Base-by-base conservation (phyloP, 192 early-diverging fungal species). In the Gonapodya prolifera region DNA sequence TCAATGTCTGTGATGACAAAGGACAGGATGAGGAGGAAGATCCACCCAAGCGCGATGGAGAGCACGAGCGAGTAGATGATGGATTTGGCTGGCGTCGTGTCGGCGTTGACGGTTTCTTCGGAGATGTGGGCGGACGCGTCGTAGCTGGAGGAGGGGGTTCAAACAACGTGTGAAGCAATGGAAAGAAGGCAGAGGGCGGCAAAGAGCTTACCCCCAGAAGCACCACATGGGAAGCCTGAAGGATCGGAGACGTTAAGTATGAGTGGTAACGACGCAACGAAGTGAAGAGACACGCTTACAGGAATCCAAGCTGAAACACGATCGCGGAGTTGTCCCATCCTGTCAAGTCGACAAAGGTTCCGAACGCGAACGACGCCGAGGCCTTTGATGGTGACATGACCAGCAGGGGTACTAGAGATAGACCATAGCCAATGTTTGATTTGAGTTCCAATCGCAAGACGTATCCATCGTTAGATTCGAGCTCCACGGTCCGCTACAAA, bases 91-190 rank as follows among this genome's bases (percentile, higher is more conserved):
- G 71, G 28, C 8, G 71, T 73, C 18, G 8, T 18, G 8, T 2
- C 16, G 31, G 71, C 71, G 71, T 32, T 29, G 8, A 30, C 32
- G 71, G 71, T 73, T 32, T 73, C 71, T 32, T 73, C 71, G 8
- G 71, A 18, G 31, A 73, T 73, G 71, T 73, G 71, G 71, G 71
- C 71, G 8, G 71, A 73, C 8, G 71, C 71, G 71, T 73, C 71
- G 71, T 73, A 73, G 31, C 45, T n/a, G n/a, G 8, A 69, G 45
- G 13, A 16, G 45, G 13, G 45, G n/a, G n/a, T n/a, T n/a, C n/a
- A n/a, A n/a, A n/a, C n/a, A n/a, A n/a, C n/a, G n/a, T n/a, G n/a
- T n/a, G n/a, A n/a, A n/a, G n/a, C n/a, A n/a, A n/a, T n/a, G n/a
- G n/a, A n/a, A n/a, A n/a, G n/a, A n/a, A n/a, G n/a, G n/a, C n/a